These are phyloP conservation scores for Pythium sukuiense DNA, from an alignment of 352 stramenopile genomes.

Conservation along the genomic window DNA sequence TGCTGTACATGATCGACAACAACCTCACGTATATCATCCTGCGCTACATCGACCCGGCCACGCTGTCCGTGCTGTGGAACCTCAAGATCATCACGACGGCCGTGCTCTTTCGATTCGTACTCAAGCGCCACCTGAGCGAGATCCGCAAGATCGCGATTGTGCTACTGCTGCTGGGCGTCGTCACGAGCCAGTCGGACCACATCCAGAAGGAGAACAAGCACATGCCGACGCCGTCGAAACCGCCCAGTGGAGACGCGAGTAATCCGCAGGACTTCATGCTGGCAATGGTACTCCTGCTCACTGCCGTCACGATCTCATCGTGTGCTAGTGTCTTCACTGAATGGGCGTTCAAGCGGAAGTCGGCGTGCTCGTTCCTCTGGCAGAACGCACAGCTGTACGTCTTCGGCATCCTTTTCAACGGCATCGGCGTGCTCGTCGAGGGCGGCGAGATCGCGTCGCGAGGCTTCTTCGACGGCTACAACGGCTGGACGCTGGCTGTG, in stretches of 20 bases:
- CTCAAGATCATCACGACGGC: constrained; percentile 87
- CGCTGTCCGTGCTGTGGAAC: constrained; percentile 87
- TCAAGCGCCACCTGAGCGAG: constrained; percentile 69
- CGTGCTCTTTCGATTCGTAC: constrained; percentile 80
- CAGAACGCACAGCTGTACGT: constrained; percentile 85
- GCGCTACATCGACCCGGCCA: constrained; percentile 82
- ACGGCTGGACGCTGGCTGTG: constrained; percentile 72
- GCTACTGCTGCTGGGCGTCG: constrained; percentile 72
- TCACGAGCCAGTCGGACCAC: constrained; percentile 81
- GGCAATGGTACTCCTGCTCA: constrained; percentile 65
- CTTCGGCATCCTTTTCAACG: constrained; percentile 84
- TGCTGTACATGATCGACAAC: constrained; percentile 88
- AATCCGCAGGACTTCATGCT: constrained; percentile 36
- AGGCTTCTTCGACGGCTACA: constrained; percentile 84
- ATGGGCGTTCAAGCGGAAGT: constrained; percentile 84
- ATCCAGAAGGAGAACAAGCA: constrained; percentile 33
- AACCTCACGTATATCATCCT: constrained; percentile 89
- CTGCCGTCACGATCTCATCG: constrained; percentile 75
- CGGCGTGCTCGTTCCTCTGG: constrained; percentile 70
- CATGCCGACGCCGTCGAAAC: constrained; percentile 6
- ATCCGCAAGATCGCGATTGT: constrained; percentile 76
- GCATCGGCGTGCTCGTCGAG: constrained; percentile 56
- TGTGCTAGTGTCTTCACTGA: constrained; percentile 85
- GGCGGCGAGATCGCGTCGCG: constrained; percentile 37
- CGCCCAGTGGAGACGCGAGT: neutral